These are phyloP conservation scores for Phytophthora litchii DNA, from an alignment of 352 stramenopile species.

Conservation along the genomic window DNA sequence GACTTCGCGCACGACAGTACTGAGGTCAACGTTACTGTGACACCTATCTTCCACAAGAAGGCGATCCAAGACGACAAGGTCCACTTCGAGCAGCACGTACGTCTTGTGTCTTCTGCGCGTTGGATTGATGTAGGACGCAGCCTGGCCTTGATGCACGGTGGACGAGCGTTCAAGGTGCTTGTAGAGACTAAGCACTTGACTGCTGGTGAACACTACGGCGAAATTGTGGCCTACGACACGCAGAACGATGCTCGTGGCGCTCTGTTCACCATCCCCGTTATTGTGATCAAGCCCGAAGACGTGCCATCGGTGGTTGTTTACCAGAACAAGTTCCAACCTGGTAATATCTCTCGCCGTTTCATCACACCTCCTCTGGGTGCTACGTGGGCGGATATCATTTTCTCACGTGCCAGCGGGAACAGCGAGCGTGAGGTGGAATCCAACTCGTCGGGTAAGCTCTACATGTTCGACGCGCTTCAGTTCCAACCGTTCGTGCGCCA, in stretches of 20 bases:
- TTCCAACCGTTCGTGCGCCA: conserved; percentile 88
- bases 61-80: conserved; percentile 82
- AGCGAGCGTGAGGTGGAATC: conserved; percentile 58
- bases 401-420: conserved; percentile 54
- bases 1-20: conserved; percentile 82
- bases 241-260: conserved; percentile 62
- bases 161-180: conserved; percentile 89
- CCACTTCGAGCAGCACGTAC: conserved; percentile 89
- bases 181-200: conserved; percentile 87
- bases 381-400: conserved; percentile 87
- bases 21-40: conserved; percentile 86
- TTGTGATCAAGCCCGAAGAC: conserved; percentile 85
- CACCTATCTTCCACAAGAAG: conserved; percentile 89
- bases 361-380: conserved; percentile 76
- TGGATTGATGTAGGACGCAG: conserved; percentile 90
- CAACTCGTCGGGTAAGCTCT: conserved; percentile 74
- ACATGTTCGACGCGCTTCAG: conserved; percentile 90
- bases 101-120: conserved; percentile 74
- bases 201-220: conserved; percentile 84
- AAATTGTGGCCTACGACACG: conserved; percentile 85
- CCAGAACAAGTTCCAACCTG: conserved; percentile 60
- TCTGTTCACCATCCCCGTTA: conserved; percentile 93
- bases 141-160: conserved; percentile 88
- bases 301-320: conserved; percentile 42
- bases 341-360: conserved; percentile 82